Base-by-base conservation (phyloP, 306 rosid species). In the Gastrolobium villosum region DNA sequence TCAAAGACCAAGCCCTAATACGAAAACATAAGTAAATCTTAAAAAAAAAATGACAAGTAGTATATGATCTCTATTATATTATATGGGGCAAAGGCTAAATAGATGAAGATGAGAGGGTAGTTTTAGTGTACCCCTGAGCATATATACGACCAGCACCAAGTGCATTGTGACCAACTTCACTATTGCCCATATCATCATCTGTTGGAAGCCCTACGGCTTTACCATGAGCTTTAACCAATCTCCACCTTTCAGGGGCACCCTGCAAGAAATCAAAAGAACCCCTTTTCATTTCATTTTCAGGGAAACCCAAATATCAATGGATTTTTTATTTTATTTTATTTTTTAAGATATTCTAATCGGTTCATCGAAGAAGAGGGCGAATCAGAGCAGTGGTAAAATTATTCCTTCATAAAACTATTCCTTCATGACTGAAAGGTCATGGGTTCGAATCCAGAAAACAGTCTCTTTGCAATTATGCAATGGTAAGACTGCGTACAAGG, bases 151-250 rank as follows among this genome's bases (percentile, higher is more conserved):
- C 99, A 11, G 99, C 99, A 13, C 99, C 99, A 15, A 96, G 98
- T 1, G 99, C 99, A 39, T 96, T 96, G 77, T 96, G 99, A 43
- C 99, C 99, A 9, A 96, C 99, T 82, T 96, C 99, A 84, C 99
- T 96, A 69, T 96, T 96, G 40, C 99, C 99, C 99, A 96, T 96
- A 70, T 96, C 99, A 91, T 93, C 99, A 9, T 96, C 99, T 0
- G 98, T 72, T 28, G 99, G 98, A 67, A 96, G 98, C 1, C 99
- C 99, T 5, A 96, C 99, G 0, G 98, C 98, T 52, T 60, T 84
- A 64, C 99, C 99, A 70, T 96, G 99, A 52, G 99, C 99, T 79
- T 57, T 96, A 2, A 96, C 94, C 85, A 96, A 70, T 79, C 98
- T 96, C 99, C 99, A 93, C 61, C 15, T 75, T 1, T 91, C 96